Base-by-base conservation (phyloP, 2,329 filamentous ascomycete genomes). In the Botrytis byssoidea region DNA sequence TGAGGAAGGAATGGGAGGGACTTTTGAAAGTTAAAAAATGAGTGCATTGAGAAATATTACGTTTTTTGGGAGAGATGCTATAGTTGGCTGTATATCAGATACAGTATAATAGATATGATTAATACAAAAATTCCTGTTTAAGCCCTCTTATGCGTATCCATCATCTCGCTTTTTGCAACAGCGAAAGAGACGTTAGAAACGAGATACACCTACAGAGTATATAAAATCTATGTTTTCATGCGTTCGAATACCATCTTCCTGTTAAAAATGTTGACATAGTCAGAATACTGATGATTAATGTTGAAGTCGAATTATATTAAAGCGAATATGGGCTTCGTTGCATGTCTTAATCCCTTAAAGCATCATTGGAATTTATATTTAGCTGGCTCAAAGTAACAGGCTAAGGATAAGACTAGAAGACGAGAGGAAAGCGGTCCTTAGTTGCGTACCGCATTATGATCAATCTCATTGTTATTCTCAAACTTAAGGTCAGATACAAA, bases 1-100 rank as follows among this genome's bases (percentile, higher is more conserved):
- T 97, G 84, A 86, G 94, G 78, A 81, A 80, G 40, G 84, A 88
- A 78, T 94, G 91, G 94, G 90, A 89, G 81, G 73, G 48, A 14
- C 51, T 80, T 48, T 64, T 81, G 46, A 79, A 77, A 12, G 73
- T 80, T 22, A 77, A 73, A 59, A 70, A 73, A 37, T 71, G 46
- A 70, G 29, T 16, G 10, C 22, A 4, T 4, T 42, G 35, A 29
- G 2, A 57, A 32, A 29, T 4, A 9, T 57, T 5, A 9, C 16
- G 1, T n/a, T n/a, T n/a, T n/a, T n/a, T n/a, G n/a, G n/a, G 35
- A 44, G 44, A 32, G 37, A n/a, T 18, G 10, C 32, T 57, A 25
- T 35, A 69, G 51, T 57, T 57, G n/a, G 66, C 66, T 57, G 22
- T 57, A 42, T 18, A 57, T 57, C 37, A 32, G 25, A 2, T 42